Conservation (phyloP, 176 grass and related monocot species). For the Avena eriantha region DNA sequence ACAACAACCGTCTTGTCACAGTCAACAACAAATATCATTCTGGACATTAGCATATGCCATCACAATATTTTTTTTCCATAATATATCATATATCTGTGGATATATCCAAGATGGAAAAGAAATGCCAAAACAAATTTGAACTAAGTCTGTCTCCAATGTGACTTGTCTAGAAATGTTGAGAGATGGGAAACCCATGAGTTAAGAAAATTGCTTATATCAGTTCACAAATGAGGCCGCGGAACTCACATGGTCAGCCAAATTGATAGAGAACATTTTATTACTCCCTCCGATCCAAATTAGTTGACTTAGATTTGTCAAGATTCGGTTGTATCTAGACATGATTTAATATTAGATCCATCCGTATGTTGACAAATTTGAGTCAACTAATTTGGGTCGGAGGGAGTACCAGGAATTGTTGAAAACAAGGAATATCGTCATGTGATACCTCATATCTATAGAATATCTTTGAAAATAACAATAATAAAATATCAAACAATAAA, state of each 20-base stretch:
- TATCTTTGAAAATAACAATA: neutral
- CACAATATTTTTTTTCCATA: neutral
- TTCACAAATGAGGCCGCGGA: neutral
- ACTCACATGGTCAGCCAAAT: neutral
- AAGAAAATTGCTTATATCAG: constrained; percentile 8
- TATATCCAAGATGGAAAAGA: neutral
- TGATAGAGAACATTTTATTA: neutral
- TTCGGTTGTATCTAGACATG: no score
- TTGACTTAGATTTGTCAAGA: no score
- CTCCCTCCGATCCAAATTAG: no score
- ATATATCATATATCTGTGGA: neutral
- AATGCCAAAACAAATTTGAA: neutral
- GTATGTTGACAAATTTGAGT: no score
- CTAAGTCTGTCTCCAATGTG: neutral
- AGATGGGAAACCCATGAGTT: neutral
- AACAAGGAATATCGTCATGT: neutral
- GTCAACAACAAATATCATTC: constrained; percentile 14
- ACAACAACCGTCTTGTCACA: neutral
- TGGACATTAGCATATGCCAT: neutral
- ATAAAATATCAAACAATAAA: neutral
- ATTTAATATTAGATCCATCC: no score
- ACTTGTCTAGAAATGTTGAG: neutral
- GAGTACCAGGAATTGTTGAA: neutral
- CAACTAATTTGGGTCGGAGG: no score
- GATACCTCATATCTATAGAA: neutral